phyloP scores from a whole-genome alignment of 2,329 filamentous ascomycete genomes.

The Pseudogymnoascus sp. region DNA sequence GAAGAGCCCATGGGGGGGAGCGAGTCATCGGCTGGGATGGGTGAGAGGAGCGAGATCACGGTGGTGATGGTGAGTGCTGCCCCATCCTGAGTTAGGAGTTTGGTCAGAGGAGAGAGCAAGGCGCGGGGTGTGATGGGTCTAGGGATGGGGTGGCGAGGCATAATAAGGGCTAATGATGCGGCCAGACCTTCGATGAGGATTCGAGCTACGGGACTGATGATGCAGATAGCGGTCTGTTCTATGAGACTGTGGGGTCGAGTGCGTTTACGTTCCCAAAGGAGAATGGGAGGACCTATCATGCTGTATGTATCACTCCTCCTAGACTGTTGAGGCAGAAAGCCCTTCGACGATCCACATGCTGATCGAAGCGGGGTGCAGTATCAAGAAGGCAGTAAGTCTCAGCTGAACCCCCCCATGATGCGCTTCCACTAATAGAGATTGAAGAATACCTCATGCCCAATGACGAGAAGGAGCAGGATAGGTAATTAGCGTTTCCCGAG shows the following conservation, averaged over 20 bases:
- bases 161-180: neutral
- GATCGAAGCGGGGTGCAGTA: neutral
- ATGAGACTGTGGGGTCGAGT: conserved; percentile 2
- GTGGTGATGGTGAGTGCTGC: neutral
- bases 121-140: neutral
- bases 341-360: neutral
- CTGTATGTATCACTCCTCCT: neutral
- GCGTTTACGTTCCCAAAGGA: neutral
- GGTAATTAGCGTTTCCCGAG: neutral
- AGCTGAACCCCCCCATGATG: neutral
- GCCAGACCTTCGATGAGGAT: neutral
- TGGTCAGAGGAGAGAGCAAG: neutral
- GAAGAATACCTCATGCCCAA: conserved; percentile 5
- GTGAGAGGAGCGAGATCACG: neutral
- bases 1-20: neutral
- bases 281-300: conserved; percentile 4
- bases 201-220: conserved; percentile 3
- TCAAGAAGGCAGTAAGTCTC: conserved; percentile 8
- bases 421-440: neutral
- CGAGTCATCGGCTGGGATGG: neutral
- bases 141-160: neutral
- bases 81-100: neutral
- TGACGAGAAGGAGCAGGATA: conserved; percentile 7
- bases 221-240: neutral
- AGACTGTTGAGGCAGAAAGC: neutral